phyloP scores from a whole-genome alignment of 305 asterid species.

The Fraxinus nigra region DNA sequence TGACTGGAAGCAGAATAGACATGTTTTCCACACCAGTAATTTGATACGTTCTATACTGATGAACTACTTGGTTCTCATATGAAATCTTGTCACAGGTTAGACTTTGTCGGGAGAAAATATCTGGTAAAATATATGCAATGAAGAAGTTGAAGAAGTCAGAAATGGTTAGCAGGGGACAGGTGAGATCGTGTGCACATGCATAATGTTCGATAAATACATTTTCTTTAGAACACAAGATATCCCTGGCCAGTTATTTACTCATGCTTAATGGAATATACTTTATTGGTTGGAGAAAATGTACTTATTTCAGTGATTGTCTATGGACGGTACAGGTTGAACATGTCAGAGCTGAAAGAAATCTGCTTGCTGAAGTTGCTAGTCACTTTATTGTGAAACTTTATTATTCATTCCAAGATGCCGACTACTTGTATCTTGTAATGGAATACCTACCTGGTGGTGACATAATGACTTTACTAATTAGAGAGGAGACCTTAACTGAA shows the following conservation, averaged over 20 bases:
- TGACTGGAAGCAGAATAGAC: neutral
- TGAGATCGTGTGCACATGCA: constrained; percentile 19
- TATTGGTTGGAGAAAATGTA: neutral
- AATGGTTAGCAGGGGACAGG: constrained; percentile 94
- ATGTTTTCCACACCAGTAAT: neutral
- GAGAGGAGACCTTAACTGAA: constrained; percentile 86
- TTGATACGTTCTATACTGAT: neutral
- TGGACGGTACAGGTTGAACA: constrained; percentile 63
- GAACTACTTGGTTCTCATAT: constrained; percentile 21
- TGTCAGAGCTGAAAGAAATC: constrained; percentile 80
- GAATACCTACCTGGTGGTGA: constrained; percentile 95
- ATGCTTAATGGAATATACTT: neutral
- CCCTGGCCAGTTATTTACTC: neutral
- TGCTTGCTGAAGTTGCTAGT: constrained; percentile 83
- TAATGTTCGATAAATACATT: neutral
- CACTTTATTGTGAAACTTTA: constrained; percentile 74
- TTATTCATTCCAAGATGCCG: constrained; percentile 86
- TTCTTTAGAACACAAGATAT: neutral
- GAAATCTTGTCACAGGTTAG: constrained; percentile 56
- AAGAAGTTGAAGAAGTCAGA: constrained; percentile 88
- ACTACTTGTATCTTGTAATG: constrained; percentile 85
- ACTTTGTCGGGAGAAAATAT: constrained; percentile 66
- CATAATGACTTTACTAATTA: constrained; percentile 81
- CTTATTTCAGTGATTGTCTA: constrained; percentile 12
- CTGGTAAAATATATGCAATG: constrained; percentile 83